Conservation (phyloP, 768 basidiomycete genomes). For the Agrocybe praecox region DNA sequence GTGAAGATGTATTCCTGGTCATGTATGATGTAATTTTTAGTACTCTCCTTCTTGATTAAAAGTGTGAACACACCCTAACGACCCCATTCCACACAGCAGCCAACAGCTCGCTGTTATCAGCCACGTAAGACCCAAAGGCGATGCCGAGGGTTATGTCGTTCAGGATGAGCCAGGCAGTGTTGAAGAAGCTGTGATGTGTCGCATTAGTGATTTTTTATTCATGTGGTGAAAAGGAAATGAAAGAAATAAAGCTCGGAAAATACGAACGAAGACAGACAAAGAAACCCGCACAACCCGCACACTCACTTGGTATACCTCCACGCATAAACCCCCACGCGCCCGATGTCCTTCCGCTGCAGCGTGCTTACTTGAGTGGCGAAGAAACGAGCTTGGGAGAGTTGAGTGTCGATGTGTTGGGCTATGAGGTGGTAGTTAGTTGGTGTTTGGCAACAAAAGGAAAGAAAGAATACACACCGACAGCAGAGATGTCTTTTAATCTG, state of each 20-base stretch:
- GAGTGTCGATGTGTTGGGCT: slow-evolving; percentile 67
- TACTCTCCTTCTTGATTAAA: background rate
- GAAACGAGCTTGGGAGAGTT: slow-evolving; percentile 50
- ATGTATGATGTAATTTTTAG: slow-evolving; percentile 17
- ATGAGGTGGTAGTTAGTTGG: background rate
- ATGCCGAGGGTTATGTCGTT: slow-evolving; percentile 90
- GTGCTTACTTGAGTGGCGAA: slow-evolving; percentile 44
- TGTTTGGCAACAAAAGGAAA: background rate
- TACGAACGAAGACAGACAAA: background rate
- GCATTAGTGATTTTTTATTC: background rate
- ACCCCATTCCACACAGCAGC: slow-evolving; percentile 35
- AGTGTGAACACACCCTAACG: slow-evolving; percentile 39
- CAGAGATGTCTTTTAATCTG: slow-evolving; percentile 44
- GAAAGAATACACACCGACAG: slow-evolving; percentile 32
- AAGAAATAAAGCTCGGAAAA: too few relatives aligned
- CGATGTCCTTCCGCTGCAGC: slow-evolving; percentile 36
- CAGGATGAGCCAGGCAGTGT: slow-evolving; percentile 85
- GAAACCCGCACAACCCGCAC: background rate
- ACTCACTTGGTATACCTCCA: slow-evolving; percentile 70
- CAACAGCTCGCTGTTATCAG: slow-evolving; percentile 60
- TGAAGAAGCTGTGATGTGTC: slow-evolving; percentile 72
- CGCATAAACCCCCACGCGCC: slow-evolving; percentile 44
- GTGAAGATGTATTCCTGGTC: slow-evolving; percentile 37
- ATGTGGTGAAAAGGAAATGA: background rate
- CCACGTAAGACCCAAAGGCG: slow-evolving; percentile 70